Percentiles rank a stretch among this genome's conserved stretches.
Conservation (phyloP, 2,329 filamentous ascomycete genomes). For the Knufia fluminis region DNA sequence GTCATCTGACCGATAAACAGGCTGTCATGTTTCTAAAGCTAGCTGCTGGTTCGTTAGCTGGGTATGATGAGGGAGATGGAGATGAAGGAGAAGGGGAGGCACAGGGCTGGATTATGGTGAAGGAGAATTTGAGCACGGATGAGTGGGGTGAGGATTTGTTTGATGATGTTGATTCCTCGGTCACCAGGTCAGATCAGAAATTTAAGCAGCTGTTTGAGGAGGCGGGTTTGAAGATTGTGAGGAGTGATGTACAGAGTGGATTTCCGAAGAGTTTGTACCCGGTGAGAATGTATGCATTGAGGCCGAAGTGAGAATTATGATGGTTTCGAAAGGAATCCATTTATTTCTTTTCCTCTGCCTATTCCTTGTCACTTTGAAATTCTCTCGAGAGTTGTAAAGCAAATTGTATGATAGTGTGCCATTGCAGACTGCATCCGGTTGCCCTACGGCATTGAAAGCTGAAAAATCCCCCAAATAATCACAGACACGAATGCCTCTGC, state of each 20-base stretch:
- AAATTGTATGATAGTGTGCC: too few relatives aligned
- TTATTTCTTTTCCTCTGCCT: too few relatives aligned
- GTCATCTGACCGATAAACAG: constrained; percentile 68
- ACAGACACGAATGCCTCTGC: too few relatives aligned
- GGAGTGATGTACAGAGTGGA: constrained; percentile 62
- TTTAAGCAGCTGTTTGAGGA: constrained; percentile 60
- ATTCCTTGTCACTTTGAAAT: too few relatives aligned
- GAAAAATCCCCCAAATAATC: too few relatives aligned
- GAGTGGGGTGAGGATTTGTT: constrained; percentile 54
- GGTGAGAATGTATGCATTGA: constrained; percentile 69
- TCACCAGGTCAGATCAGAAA: constrained; percentile 66
- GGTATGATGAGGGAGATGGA: not conserved
- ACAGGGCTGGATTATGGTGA: constrained; percentile 53
- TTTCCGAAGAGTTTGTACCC: constrained; percentile 60
- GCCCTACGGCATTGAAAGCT: too few relatives aligned
- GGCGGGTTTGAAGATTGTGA: constrained; percentile 60
- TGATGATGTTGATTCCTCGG: constrained; percentile 65
- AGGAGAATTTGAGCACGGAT: constrained; percentile 65
- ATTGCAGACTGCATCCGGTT: too few relatives aligned
- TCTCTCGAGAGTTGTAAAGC: too few relatives aligned
- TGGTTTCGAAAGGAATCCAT: too few relatives aligned
- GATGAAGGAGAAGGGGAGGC: constrained; percentile 16
- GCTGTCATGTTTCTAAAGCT: constrained; percentile 57
- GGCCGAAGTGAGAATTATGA: constrained; percentile 31
- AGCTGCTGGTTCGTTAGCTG: constrained; percentile 44